Evolutionary conservation across 495 filamentous ascomycete species (phyloP).

Genomic region (Annulohypoxylon maeteangense): DNA sequence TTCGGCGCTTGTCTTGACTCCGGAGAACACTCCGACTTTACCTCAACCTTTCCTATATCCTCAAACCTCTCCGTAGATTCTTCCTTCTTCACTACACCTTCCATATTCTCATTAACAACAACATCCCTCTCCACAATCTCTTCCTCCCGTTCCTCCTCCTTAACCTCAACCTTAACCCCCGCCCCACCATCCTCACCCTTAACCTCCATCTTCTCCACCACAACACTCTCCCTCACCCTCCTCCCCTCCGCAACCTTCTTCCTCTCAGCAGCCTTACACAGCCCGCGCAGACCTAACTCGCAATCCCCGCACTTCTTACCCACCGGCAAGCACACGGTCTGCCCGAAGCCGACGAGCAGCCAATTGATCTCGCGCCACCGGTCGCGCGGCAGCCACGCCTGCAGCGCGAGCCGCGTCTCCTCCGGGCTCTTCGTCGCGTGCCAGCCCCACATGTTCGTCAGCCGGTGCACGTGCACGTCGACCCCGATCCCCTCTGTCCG

Average conservation of each 20-base stretch:
- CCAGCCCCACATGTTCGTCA: constrained; percentile 98
- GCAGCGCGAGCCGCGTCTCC: constrained; percentile 79
- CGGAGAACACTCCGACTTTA: constrained; percentile 1
- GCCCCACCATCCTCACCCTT: constrained; percentile 18
- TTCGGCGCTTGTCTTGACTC: constrained; percentile 8
- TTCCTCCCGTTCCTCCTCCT: constrained; percentile 37
- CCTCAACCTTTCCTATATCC: not conserved
- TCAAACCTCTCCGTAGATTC: not conserved
- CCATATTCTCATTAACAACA: constrained; percentile 42
- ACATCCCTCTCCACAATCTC: constrained; percentile 49
- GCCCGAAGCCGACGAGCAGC: constrained; percentile 89
- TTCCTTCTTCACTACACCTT: constrained; percentile 48
- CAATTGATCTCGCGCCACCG: constrained; percentile 96
- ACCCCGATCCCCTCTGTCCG: constrained; percentile 71
- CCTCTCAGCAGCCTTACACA: constrained; percentile 79
- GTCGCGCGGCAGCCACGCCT: constrained; percentile 86
- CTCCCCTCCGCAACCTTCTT: constrained; percentile 62
- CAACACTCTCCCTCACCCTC: constrained; percentile 48
- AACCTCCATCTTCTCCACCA: constrained; percentile 38
- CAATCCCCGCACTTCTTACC: constrained; percentile 85
- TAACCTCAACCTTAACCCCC: constrained; percentile 38
- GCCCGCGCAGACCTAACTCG: constrained; percentile 72
- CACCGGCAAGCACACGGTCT: constrained; percentile 84
- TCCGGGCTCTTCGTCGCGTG: constrained; percentile 81
- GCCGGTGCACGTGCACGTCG: constrained; percentile 81